phyloP scores from a whole-genome alignment of 176 grass and related monocot species.

The Cenchrus americanus region DNA sequence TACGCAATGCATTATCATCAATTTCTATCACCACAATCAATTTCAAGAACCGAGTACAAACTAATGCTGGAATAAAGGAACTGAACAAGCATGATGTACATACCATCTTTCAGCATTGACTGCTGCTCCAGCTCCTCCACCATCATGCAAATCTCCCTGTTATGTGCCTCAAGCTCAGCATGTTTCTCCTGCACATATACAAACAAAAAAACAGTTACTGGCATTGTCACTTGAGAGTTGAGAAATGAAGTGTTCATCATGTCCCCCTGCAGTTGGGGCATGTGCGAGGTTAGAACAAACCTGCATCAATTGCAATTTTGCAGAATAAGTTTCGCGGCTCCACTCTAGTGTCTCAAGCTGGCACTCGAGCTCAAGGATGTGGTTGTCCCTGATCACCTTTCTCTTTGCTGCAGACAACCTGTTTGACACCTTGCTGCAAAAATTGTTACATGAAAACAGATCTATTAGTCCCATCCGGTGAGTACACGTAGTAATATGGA shows the following conservation, averaged over 20 bases:
- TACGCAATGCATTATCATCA: neutral
- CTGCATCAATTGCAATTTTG: neutral
- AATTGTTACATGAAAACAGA: neutral
- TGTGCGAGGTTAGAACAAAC: neutral
- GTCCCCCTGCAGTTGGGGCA: too few species aligned
- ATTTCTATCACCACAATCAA: too few species aligned
- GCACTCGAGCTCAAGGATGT: neutral
- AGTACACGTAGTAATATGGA: neutral
- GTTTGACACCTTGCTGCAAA: neutral
- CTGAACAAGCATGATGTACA: neutral
- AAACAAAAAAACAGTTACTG: neutral
- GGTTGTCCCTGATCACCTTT: neutral
- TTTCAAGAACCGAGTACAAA: too few species aligned
- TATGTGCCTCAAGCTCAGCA: neutral
- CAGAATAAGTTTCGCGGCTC: neutral
- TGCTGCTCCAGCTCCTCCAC: neutral
- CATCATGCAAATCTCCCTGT: neutral
- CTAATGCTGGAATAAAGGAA: neutral
- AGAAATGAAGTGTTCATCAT: neutral
- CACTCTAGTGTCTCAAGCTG: neutral
- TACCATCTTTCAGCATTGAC: neutral
- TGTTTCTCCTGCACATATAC: neutral
- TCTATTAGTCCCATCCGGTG: too few species aligned
- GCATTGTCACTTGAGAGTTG: neutral
- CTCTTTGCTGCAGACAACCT: neutral